Evolutionary conservation across 768 basidiomycete species (phyloP).

Genomic region (Trametes cinnabarina): DNA sequence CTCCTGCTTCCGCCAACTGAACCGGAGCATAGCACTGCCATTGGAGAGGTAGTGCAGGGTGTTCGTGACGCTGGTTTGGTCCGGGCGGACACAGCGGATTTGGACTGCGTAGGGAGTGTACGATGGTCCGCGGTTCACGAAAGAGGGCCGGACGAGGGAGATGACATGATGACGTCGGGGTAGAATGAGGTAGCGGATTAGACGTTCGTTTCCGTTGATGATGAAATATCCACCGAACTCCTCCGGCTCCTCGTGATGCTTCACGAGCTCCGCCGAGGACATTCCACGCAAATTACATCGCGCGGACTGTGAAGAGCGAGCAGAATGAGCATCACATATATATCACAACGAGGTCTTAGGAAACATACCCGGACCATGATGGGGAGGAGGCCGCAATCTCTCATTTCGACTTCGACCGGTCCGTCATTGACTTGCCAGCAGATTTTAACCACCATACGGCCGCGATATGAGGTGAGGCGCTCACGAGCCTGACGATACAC

Average conservation of each 20-base stretch:
- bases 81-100: constrained; percentile 90
- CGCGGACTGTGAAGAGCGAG: constrained; percentile 57
- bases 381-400: constrained; percentile 90
- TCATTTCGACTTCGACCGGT: constrained; percentile 59
- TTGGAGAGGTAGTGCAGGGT: constrained; percentile 97
- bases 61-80: constrained; percentile 93
- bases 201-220: constrained; percentile 97
- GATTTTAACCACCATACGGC: constrained; percentile 82
- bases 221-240: constrained; percentile 99
- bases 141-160: constrained; percentile 87
- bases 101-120: constrained; percentile 94
- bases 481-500: constrained; percentile 72
- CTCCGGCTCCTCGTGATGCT: constrained; percentile 92
- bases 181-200: constrained; percentile 95
- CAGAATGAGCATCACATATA: background rate
- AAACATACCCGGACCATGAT: constrained; percentile 94
- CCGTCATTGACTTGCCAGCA: constrained; percentile 76
- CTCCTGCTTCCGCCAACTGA: constrained; percentile 97
- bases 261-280: constrained; percentile 83
- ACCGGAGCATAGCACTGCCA: constrained; percentile 94
- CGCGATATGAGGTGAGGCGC: constrained; percentile 87
- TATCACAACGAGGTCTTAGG: background rate
- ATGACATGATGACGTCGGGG: constrained; percentile 96
- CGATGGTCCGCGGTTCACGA: constrained; percentile 88
- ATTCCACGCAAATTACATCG: constrained; percentile 89